Base-by-base conservation (phyloP, 208 protist genomes). In the Kentomonas sorsogonicus region DNA sequence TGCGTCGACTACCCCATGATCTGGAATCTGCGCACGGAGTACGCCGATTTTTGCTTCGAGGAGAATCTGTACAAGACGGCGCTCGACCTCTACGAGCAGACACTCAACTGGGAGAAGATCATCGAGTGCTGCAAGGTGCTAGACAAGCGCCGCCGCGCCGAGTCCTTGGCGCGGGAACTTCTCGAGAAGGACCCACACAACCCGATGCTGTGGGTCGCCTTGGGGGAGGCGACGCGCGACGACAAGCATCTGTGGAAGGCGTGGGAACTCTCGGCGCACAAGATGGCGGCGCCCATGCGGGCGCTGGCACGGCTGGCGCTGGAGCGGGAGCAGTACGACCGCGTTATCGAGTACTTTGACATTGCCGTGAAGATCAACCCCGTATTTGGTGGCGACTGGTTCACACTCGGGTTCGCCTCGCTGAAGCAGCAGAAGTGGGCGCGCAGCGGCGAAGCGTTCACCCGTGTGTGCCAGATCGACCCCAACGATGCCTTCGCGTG, bases 331-430 rank as follows among this genome's bases (percentile, higher is more conserved):
- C 72, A 91, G 53, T 96, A 87, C 55, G 74, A 83, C 31, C 74
- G 93, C 44, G 89, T 92, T 1, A 70, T 96, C 25, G 64, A 91
- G 51, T 93, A 86, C 67, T 97, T 97, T 69, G 89, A 96, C 67
- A 69, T 79, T 27, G 86, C 86, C 0, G 79, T 96, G 13, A 51
- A 60, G 20, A 64, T 97, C 34, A 96, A 94, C 71, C 87, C 88
- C 10, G 66, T 96, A 1, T 96, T 93, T 66, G 89, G 87, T 23
- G 88, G 79, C 2, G 83, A 96, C 70, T 97, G 93, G 91, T 97
- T 97, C 55, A 70, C 86, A 0, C 73, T 95, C 1, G 93, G 90
- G 25, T 96, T 84, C 60, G 83, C 87, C 3, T 70, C 82, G 11
- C 79, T 96, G 62, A 71, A 77, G 30, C 61, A 88, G 51, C 51